Evolutionary conservation across 1,284 basidiomycete genomes (phyloP).

Genomic region (Ustilago esculenta): DNA sequence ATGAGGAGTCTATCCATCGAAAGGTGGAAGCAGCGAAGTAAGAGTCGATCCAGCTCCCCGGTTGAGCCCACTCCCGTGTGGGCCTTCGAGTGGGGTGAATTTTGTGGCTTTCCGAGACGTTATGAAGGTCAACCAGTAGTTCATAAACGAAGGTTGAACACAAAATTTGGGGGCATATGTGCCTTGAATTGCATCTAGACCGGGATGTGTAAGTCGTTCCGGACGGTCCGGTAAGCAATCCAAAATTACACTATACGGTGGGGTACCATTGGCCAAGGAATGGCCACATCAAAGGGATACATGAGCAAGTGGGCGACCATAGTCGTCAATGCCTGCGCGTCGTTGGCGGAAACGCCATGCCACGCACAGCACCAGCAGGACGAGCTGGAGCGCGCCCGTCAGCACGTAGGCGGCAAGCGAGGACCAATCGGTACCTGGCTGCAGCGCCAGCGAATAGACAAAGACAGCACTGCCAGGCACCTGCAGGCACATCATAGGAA

Average conservation of each 20-base stretch:
- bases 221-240: background rate
- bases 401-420: conserved; percentile 75
- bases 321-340: conserved; percentile 86
- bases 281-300: conserved; percentile 19
- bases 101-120: too few species aligned
- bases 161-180: background rate
- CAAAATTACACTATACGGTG: too few species aligned
- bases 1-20: background rate
- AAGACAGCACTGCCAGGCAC: conserved; percentile 90
- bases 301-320: conserved; percentile 76
- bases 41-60: background rate
- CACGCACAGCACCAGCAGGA: conserved; percentile 73
- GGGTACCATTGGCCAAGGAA: too few species aligned
- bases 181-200: too few species aligned
- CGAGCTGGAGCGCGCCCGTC: conserved; percentile 84
- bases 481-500: conserved; percentile 94
- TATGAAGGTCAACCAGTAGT: too few species aligned
- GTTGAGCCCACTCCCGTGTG: too few species aligned
- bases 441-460: conserved; percentile 74
- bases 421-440: conserved; percentile 59
- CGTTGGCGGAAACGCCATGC: conserved; percentile 71
- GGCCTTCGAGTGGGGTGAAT: too few species aligned
- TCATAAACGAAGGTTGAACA: background rate
- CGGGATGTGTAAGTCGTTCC: background rate
- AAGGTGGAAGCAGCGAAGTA: background rate